Conservation (phyloP, 2,329 filamentous ascomycete species). For the Lecanicillium sp. region DNA sequence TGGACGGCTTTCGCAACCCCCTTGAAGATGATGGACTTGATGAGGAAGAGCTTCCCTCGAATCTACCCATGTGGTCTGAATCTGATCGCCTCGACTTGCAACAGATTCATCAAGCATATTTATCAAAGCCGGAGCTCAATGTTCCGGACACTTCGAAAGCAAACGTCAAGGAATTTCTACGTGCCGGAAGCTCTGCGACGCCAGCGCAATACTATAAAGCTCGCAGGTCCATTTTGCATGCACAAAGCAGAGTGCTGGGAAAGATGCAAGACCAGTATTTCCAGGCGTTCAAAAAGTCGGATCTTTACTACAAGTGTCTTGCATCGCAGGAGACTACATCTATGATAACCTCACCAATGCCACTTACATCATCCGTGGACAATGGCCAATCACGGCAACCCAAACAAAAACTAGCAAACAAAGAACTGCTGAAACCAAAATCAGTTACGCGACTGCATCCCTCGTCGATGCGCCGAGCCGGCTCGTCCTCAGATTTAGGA, state of each 20-base stretch:
- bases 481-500: slow-evolving; percentile 39
- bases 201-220: slow-evolving; percentile 76
- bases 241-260: slow-evolving; percentile 76
- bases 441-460: slow-evolving; percentile 33
- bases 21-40: slow-evolving; percentile 65
- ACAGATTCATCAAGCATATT: slow-evolving; percentile 85
- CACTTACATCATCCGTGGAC: slow-evolving; percentile 12
- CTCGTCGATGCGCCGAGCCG: slow-evolving; percentile 32
- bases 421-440: slow-evolving; percentile 35
- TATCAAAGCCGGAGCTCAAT: slow-evolving; percentile 73
- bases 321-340: slow-evolving; percentile 70
- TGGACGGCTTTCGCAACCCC: slow-evolving; percentile 91
- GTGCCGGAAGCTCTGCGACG: slow-evolving; percentile 66
- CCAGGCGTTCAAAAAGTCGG: slow-evolving; percentile 80
- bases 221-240: slow-evolving; percentile 68
- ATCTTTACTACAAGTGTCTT: slow-evolving; percentile 92
- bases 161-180: slow-evolving; percentile 68
- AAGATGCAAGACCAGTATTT: slow-evolving; percentile 77
- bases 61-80: slow-evolving; percentile 64
- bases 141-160: slow-evolving; percentile 61
- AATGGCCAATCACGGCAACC: slow-evolving; percentile 12
- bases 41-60: slow-evolving; percentile 58
- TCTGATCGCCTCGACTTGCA: slow-evolving; percentile 81
- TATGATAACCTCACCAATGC: slow-evolving; percentile 13
- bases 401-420: slow-evolving; percentile 23